Base-by-base conservation (phyloP, 2,329 filamentous ascomycete species). In the Epichloe elymi region DNA sequence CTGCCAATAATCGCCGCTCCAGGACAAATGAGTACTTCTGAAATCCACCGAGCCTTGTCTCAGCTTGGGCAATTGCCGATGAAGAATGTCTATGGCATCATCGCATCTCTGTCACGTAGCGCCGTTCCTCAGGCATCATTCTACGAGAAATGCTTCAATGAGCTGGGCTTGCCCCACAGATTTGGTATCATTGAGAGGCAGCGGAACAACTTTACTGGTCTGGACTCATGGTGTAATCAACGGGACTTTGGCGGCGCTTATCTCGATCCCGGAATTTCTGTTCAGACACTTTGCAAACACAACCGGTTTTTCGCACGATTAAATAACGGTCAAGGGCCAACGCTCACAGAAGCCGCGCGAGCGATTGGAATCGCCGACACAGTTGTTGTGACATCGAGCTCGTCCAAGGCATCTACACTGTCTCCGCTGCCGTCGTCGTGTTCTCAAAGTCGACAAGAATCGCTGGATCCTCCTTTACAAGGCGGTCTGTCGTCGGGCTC, bases 1-100 rank as follows among this genome's bases (percentile, higher is more conserved):
- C 73, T 94, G 3, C 88, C 88, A 8, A 82, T 89, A 61, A 88
- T 93, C 52, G 88, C 88, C 23, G 88, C 88, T 0, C 88, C 88
- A 0, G 88, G 88, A 8, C 88, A 94, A 66, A 74, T 95, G 70
- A 90, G 85, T 57, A 86, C 86, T 1, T 85, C 88, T 15, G 86
- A 93, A 67, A 93, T 93, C 65, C 93, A 94, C 61, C 78, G 80
- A 45, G 85, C 86, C 4, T 69, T 93, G 33, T 81, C 87, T 50
- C 81, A 86, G 52, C 82, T 94, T 65, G 87, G 87, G 2, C 86
- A 90, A 60, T 74, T 93, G 48, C 86, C 86, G 1, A 88, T 84
- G 65, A 85, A 83, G 59, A 83, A 82, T 58, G 82, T 93, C 46
- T 93, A 90, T 60, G 86, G 86, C 41, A 87, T 93, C 57, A 86